Evolutionary conservation across 345 rosid species (phyloP).

Genomic region (Hypericum androsaemum): DNA sequence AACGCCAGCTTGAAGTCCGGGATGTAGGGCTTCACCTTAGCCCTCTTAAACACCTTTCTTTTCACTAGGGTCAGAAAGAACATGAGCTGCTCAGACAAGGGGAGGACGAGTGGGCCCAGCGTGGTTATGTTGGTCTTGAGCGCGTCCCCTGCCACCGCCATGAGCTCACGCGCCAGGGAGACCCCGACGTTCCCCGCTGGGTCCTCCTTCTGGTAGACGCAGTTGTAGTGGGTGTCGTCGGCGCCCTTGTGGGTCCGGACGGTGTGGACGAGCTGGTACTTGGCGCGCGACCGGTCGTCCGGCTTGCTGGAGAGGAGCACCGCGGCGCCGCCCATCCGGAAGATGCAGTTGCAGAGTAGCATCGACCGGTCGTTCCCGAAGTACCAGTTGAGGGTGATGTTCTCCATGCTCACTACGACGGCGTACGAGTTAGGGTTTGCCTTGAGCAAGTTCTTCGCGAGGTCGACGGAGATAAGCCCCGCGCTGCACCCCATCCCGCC

Average conservation of each 20-base stretch:
- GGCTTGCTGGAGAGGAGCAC: constrained; percentile 55
- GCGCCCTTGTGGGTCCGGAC: constrained; percentile 83
- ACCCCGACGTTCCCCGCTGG: constrained; percentile 56
- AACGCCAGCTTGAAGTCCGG: constrained; percentile 76
- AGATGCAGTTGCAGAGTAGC: constrained; percentile 75
- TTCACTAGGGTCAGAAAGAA: constrained; percentile 38
- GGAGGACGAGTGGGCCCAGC: constrained; percentile 72
- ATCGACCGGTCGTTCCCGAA: constrained; percentile 71
- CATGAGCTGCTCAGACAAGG: constrained; percentile 48
- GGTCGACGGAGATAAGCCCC: constrained; percentile 60
- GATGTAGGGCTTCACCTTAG: constrained; percentile 47
- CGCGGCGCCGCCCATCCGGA: constrained; percentile 89
- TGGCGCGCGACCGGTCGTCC: constrained; percentile 45
- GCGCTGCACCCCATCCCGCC: constrained; percentile 94
- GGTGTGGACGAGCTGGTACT: constrained; percentile 61
- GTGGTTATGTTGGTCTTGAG: constrained; percentile 71
- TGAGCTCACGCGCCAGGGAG: constrained; percentile 64
- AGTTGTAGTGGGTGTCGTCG: constrained; percentile 46
- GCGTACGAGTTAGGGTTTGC: constrained; percentile 67
- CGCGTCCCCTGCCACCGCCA: constrained; percentile 84
- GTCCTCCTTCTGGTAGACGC: constrained; percentile 78
- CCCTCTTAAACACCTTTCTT: constrained; percentile 33
- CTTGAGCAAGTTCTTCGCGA: constrained; percentile 53
- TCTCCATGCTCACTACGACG: constrained; percentile 74
- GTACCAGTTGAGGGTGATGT: constrained; percentile 76